A percentile compares a stretch with the other conserved stretches of the same genome.
phyloP scores from a whole-genome alignment of 106 monocot species.

The Xerophyta viscosa region DNA sequence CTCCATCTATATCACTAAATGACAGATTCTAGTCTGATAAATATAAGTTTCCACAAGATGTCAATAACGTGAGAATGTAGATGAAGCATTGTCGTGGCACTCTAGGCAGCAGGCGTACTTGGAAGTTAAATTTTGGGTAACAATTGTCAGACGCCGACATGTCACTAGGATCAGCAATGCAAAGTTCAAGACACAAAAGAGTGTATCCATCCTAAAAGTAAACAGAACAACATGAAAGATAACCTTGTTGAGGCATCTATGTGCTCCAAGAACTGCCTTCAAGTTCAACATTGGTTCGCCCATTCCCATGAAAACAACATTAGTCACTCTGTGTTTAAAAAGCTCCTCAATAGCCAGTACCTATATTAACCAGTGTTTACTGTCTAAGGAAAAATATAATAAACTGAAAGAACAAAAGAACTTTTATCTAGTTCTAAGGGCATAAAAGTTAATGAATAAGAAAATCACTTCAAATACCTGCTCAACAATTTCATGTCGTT shows the following conservation, averaged over 20 bases:
- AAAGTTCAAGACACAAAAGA: background rate
- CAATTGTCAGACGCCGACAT: too few species aligned
- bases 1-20: too few species aligned
- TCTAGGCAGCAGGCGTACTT: too few species aligned
- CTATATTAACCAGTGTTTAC: slow-evolving; percentile 20
- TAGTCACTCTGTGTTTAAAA: slow-evolving; percentile 85
- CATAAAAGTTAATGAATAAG: background rate
- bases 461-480: slow-evolving; percentile 39
- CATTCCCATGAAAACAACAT: slow-evolving; percentile 99
- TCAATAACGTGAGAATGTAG: too few species aligned
- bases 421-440: background rate
- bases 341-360: slow-evolving; percentile 87
- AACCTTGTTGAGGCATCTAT: slow-evolving; percentile 97
- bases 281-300: slow-evolving; percentile 97
- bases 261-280: slow-evolving; percentile 78
- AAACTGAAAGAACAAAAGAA: background rate
- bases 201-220: background rate
- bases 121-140: too few species aligned
- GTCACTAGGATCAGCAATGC: background rate
- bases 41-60: too few species aligned
- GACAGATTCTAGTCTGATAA: too few species aligned
- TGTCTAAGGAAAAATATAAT: background rate
- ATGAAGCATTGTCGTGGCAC: too few species aligned
- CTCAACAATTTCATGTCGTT: slow-evolving; percentile 84
- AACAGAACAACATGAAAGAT: background rate